These are phyloP conservation scores for Arctium minus DNA, from an alignment of 129 eudicot species.

Conservation along the genomic window DNA sequence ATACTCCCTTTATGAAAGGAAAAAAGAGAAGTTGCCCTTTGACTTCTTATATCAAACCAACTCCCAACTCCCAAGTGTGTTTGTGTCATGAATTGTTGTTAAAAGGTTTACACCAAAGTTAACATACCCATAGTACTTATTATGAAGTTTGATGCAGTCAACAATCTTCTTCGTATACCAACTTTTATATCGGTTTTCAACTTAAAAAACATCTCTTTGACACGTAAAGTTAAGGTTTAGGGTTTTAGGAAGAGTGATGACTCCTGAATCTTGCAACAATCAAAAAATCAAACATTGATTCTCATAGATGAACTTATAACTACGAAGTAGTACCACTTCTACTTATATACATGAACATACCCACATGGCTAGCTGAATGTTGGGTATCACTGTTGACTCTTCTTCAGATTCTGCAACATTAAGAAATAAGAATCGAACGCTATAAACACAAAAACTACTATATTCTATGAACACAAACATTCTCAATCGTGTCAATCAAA, in stretches of 20 bases:
- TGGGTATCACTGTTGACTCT: constrained; percentile 37
- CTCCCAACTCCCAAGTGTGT: not conserved
- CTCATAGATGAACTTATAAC: not conserved
- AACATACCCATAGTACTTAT: not conserved
- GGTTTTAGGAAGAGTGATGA: not conserved
- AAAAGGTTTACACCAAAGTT: too few relatives aligned
- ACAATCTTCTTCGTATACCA: not conserved
- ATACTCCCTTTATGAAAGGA: too few relatives aligned
- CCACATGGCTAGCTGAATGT: constrained; percentile 98
- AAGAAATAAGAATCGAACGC: constrained; percentile 27
- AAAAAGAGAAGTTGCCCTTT: not conserved
- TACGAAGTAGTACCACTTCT: not conserved
- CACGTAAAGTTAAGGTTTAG: not conserved
- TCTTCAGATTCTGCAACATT: constrained; percentile 53
- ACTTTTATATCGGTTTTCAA: not conserved
- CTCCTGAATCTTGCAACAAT: constrained; percentile 2
- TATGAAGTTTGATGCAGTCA: not conserved
- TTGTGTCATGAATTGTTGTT: not conserved
- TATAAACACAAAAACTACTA: not conserved
- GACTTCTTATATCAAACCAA: not conserved
- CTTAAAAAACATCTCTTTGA: not conserved
- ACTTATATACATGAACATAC: constrained; percentile 38
- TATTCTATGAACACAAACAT: not conserved
- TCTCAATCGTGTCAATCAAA: not conserved
- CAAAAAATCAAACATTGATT: constrained; percentile 9